Evolutionary conservation across 495 filamentous ascomycete species (phyloP), one percentile per base, ranked within the genome.

Genomic region (Cairneyella variabilis): DNA sequence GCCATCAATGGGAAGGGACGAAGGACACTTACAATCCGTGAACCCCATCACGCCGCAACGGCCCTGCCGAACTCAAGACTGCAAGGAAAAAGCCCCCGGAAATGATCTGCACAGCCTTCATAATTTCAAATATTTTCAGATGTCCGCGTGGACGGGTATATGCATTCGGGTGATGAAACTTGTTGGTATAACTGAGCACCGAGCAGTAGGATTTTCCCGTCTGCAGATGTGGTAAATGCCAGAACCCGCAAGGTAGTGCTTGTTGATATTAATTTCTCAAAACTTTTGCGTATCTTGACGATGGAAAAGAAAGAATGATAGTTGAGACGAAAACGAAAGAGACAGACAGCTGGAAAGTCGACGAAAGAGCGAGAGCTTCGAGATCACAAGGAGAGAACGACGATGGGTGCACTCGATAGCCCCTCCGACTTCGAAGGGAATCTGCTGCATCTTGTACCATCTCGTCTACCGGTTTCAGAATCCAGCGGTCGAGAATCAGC

Each of bases 21-120:
- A 18, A 43, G 5, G 23, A 22, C 14, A 10, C 60, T 38, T 49
- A 63, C 60, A 30, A 30, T 52, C 27, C 57, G 32, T 22, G n/a
- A 34, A 28, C 9, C 14, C 14, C 26, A 48, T 50, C 47, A 36
- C 51, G 53, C 25, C 53, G 42, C 3, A 63, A 30, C 39, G 57
- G 60, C 28, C 60, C 60, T 11, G 60, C 60, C 48, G 53, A 45
- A 34, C 18, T 52, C 8, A 60, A 26, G 30, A 38, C 43, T n/a
- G 57, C 44, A 34, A 59, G 36, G 14, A 51, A 50, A 32, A 57
- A 12, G 7, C 21, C 32, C 7, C 48, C 30, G 22, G 39, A 42
- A 11, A 59, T 14, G 11, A 58, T 56, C 7, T 58, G 32, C 16
- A 27, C 34, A 6, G 28, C 17, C 21, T 43, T 54, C 60, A 63